Evolutionary conservation across 1,284 basidiomycete genomes (phyloP).

Genomic region (Peniophora sp.): DNA sequence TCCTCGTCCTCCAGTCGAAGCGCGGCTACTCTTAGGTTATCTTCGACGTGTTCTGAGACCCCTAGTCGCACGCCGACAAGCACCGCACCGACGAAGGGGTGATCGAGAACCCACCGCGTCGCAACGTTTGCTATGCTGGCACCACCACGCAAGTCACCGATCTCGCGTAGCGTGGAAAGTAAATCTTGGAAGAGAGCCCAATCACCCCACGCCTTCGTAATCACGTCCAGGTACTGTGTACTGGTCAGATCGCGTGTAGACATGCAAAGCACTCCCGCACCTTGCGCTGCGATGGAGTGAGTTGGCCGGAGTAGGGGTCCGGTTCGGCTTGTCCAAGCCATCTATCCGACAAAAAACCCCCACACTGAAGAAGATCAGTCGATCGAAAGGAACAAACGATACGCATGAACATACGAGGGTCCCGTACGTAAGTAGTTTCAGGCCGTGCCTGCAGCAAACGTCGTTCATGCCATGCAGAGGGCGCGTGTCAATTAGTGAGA

Average conservation of each 20-base stretch:
- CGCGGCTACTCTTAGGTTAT: constrained; percentile 56
- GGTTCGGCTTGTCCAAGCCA: constrained; percentile 66
- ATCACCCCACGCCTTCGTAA: constrained; percentile 67
- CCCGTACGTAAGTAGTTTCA: constrained; percentile 77
- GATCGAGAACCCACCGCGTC: constrained; percentile 75
- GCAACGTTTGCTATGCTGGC: constrained; percentile 71
- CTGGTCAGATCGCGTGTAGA: constrained; percentile 3
- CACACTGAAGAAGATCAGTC: constrained; percentile 44
- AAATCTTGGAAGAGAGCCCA: constrained; percentile 71
- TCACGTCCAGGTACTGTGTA: constrained; percentile 72
- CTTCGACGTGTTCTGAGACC: constrained; percentile 64
- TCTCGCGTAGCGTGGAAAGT: constrained; percentile 45
- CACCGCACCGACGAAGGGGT: constrained; percentile 69
- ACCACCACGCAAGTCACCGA: constrained; percentile 62
- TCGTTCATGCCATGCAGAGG: constrained; percentile 70
- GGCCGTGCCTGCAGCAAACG: constrained; percentile 61
- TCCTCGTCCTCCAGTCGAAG: constrained; percentile 52
- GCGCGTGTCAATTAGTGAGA: constrained; percentile 72
- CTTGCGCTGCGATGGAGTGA: constrained; percentile 77
- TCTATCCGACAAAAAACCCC: constrained; percentile 71
- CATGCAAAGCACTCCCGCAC: constrained; percentile 30
- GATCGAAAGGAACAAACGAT: constrained; percentile 3
- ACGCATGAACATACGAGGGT: constrained; percentile 47
- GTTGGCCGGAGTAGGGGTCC: constrained; percentile 52
- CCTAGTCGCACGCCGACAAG: constrained; percentile 67